A percentile compares a stretch with the other conserved stretches of the same genome.
Conservation (phyloP, 805 yeast species). For the Candida sphagnicola region DNA sequence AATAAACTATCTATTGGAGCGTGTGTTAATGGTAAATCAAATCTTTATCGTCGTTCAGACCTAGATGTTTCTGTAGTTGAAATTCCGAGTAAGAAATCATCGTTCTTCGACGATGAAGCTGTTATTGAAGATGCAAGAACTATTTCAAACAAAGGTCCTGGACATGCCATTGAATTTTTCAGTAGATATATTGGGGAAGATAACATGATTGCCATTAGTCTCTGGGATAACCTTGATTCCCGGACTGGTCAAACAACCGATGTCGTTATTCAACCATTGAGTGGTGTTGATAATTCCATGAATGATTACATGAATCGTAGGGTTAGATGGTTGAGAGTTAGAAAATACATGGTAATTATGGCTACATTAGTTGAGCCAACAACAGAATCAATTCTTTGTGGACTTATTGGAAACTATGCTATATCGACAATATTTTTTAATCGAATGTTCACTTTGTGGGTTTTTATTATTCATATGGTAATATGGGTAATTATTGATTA, state of each 20-base stretch:
- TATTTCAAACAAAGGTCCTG: slow-evolving; percentile 27
- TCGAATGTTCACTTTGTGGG: slow-evolving; percentile 24
- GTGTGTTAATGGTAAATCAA: slow-evolving; percentile 89
- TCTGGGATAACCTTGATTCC: slow-evolving; percentile 66
- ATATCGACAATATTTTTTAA: slow-evolving; percentile 42
- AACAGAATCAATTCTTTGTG: slow-evolving; percentile 71
- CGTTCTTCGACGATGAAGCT: slow-evolving; percentile 26
- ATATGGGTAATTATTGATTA: slow-evolving; percentile 68
- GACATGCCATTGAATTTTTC: slow-evolving; percentile 62
- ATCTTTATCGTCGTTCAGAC: slow-evolving; percentile 65
- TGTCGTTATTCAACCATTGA: slow-evolving; percentile 69
- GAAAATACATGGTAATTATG: slow-evolving; percentile 81
- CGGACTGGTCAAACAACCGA: slow-evolving; percentile 79
- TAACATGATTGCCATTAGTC: slow-evolving; percentile 83
- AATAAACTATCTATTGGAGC: slow-evolving; percentile 76
- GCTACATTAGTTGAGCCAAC: slow-evolving; percentile 87
- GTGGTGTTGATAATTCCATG: slow-evolving; percentile 37
- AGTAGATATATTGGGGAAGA: slow-evolving; percentile 87
- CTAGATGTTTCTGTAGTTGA: slow-evolving; percentile 53
- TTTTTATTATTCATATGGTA: slow-evolving; percentile 50
- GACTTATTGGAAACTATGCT: slow-evolving; percentile 61
- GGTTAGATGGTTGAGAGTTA: slow-evolving; percentile 79
- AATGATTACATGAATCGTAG: slow-evolving; percentile 63
- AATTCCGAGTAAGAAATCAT: slow-evolving; percentile 22
- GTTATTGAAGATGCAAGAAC: slow-evolving; percentile 28